Evolutionary conservation across 2,329 filamentous ascomycete species (phyloP).

Genomic region (Colletotrichum sp.): DNA sequence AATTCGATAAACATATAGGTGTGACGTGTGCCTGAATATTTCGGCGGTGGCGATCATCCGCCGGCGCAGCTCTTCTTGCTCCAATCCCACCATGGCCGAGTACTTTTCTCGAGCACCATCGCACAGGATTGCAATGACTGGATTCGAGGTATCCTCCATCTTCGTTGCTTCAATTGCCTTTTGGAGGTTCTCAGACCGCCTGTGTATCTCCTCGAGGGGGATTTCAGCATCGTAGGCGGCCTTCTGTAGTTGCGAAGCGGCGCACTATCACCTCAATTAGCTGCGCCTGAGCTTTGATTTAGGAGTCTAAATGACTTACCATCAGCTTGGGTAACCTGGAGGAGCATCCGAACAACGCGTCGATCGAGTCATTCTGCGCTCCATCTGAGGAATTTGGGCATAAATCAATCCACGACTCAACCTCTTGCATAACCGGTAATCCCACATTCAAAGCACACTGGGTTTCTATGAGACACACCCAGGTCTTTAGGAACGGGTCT

Average conservation of each 20-base stretch:
- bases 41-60: conserved; percentile 3
- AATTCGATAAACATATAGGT: conserved; percentile 9
- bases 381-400: not conserved
- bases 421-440: not conserved
- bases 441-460: not conserved
- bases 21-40: conserved; percentile 11
- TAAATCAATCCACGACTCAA: not conserved
- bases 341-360: not conserved
- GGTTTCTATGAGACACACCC: not conserved
- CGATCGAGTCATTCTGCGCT: not conserved
- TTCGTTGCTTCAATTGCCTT: not conserved
- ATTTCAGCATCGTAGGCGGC: not conserved
- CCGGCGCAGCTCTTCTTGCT: not conserved
- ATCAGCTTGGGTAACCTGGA: not conserved
- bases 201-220: not conserved
- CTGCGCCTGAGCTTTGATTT: not conserved
- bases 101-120: not conserved
- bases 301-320: not conserved
- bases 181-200: not conserved
- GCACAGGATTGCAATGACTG: not conserved
- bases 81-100: not conserved
- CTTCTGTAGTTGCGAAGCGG: not conserved
- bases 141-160: not conserved
- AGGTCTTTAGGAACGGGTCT: not conserved
- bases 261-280: not conserved